Conservation (phyloP, 78 protist genomes). For the Cavenderia fasciculata region DNA sequence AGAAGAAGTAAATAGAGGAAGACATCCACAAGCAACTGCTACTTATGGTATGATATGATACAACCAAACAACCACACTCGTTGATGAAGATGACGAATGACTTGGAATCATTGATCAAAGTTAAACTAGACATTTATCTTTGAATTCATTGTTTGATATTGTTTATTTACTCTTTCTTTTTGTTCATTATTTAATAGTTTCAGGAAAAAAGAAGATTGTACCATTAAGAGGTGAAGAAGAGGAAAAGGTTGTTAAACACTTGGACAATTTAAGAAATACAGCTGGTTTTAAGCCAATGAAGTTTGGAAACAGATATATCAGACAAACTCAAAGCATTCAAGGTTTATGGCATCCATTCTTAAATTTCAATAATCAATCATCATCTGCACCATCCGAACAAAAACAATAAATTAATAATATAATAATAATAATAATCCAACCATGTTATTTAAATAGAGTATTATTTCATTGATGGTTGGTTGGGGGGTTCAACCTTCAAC, state of each 20-base stretch:
- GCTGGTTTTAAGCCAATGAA: constrained; percentile 64
- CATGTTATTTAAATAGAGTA: too few relatives aligned
- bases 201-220: constrained; percentile 36
- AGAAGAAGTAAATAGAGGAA: constrained; percentile 12
- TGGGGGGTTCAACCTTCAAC: too few relatives aligned
- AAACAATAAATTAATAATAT: neutral
- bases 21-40: constrained; percentile 49
- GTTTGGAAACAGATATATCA: constrained; percentile 62
- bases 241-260: constrained; percentile 59
- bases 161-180: too few relatives aligned
- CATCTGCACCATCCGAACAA: neutral
- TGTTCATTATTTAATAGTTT: too few relatives aligned
- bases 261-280: constrained; percentile 56
- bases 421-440: neutral
- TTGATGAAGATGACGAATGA: too few relatives aligned
- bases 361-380: constrained; percentile 18
- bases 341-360: constrained; percentile 77
- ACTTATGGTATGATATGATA: constrained; percentile 50
- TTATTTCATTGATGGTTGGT: too few relatives aligned
- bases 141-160: neutral
- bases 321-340: constrained; percentile 48
- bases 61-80: too few relatives aligned
- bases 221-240: constrained; percentile 69
- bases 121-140: neutral
- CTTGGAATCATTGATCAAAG: too few relatives aligned